Conservation (phyloP, 352 stramenopile genomes). For the Phytophthora syringae region DNA sequence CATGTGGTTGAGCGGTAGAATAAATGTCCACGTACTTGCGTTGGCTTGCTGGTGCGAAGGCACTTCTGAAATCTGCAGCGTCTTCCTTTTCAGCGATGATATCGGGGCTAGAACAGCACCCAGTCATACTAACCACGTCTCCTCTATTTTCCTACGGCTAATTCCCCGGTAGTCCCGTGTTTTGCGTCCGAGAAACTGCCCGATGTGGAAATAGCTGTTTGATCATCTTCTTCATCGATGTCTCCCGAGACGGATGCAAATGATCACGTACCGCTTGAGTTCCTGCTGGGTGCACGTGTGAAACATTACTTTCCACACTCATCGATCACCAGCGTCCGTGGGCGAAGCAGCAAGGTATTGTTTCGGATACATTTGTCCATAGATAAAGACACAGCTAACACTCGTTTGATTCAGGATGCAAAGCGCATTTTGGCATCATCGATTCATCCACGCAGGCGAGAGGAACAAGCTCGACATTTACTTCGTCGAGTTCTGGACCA, state of each 20-base stretch:
- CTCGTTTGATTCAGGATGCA: neutral
- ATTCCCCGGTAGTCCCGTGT: neutral
- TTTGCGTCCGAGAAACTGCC: conserved; percentile 26
- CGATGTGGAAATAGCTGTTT: no score
- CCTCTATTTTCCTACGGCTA: no score
- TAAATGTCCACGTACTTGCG: conserved; percentile 35
- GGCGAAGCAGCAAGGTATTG: conserved; percentile 10
- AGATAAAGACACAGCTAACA: neutral
- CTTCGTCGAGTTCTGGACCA: conserved; percentile 40
- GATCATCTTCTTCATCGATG: conserved; percentile 7
- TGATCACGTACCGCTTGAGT: conserved; percentile 72
- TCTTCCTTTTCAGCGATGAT: conserved; percentile 23
- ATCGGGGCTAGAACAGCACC: conserved; percentile 31
- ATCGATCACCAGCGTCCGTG: neutral
- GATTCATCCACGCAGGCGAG: conserved; percentile 38
- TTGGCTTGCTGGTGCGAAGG: conserved; percentile 28
- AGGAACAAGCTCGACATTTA: conserved; percentile 46
- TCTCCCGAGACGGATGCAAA: conserved; percentile 31
- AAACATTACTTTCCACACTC: conserved; percentile 42
- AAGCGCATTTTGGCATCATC: conserved; percentile 22
- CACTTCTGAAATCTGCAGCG: conserved; percentile 9
- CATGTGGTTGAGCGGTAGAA: neutral
- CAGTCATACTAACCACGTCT: conserved; percentile 16
- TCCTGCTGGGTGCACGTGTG: conserved; percentile 60
- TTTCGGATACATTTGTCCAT: neutral